Evolutionary conservation across 192 early-diverging fungal species (phyloP).

Genomic region (Entomortierella parvispora): DNA sequence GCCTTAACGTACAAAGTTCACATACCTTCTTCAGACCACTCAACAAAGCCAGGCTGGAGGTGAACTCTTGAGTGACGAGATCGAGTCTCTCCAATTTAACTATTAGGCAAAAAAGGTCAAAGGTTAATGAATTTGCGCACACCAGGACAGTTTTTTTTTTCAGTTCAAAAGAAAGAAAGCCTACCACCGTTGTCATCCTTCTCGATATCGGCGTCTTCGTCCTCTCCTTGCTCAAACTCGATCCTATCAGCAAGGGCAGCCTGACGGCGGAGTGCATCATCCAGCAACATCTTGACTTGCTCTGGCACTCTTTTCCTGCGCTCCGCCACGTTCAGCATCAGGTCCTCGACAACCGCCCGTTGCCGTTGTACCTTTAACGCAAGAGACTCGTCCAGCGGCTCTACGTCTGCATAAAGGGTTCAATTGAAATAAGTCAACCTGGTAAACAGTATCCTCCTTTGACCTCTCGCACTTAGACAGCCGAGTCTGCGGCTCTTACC

Average conservation of each 20-base stretch:
- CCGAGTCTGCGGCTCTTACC: conserved; percentile 11
- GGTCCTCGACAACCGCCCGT: conserved; percentile 42
- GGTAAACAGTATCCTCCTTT: neutral
- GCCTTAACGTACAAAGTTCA: too few species aligned
- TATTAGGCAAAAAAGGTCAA: neutral
- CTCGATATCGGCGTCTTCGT: conserved; percentile 13
- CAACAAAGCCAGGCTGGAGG: conserved; percentile 25
- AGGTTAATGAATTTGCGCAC: neutral
- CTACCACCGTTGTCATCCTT: too few species aligned
- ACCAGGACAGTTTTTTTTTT: neutral
- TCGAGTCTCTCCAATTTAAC: conserved; percentile 18
- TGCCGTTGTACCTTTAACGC: conserved; percentile 28
- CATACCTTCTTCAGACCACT: conserved; percentile 40
- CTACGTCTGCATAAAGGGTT: conserved; percentile 25
- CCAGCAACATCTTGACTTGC: conserved; percentile 55
- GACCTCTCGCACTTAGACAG: neutral
- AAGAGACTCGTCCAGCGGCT: conserved; percentile 53
- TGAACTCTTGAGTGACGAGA: conserved; percentile 34
- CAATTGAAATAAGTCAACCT: neutral
- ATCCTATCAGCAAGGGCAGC: conserved; percentile 47
- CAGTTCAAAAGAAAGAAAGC: neutral
- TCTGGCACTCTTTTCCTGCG: conserved; percentile 54
- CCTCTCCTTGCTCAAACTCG: conserved; percentile 37
- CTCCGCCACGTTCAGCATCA: conserved; percentile 47
- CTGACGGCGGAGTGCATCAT: conserved; percentile 52